phyloP scores from a whole-genome alignment of 352 stramenopile genomes.

The Globisporangium polare region DNA sequence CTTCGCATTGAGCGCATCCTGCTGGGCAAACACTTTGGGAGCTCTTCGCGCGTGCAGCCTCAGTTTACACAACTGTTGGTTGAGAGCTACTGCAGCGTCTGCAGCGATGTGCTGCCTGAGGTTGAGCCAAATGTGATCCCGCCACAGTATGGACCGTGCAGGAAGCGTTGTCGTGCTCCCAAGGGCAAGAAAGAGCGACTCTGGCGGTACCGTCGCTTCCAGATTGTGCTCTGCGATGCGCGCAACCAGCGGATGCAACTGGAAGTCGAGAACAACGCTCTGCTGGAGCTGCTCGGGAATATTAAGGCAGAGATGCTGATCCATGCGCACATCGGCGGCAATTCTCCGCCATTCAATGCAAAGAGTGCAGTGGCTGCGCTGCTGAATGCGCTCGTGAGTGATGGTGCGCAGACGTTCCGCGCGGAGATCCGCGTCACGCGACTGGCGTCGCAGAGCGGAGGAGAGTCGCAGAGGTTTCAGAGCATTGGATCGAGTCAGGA shows the following conservation, averaged over 20 bases:
- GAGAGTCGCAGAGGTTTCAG: conserved; percentile 1
- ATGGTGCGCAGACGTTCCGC: conserved; percentile 32
- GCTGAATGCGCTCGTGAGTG: conserved; percentile 33
- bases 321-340: conserved; percentile 5
- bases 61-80: conserved; percentile 29
- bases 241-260: conserved; percentile 31
- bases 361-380: conserved; percentile 25
- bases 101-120: conserved; percentile 31
- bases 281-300: conserved; percentile 39
- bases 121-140: conserved; percentile 15
- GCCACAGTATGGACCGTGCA: conserved; percentile 29
- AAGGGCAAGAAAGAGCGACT: conserved; percentile 14
- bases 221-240: conserved; percentile 38
- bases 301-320: conserved; percentile 42
- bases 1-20: conserved; percentile 41
- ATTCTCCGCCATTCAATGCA: conserved; percentile 17
- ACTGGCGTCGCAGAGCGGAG: conserved; percentile 14
- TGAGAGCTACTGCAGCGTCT: conserved; percentile 46
- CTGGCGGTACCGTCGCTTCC: conserved; percentile 50
- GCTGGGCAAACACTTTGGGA: conserved; percentile 28
- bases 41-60: conserved; percentile 21
- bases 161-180: conserved; percentile 29
- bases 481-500: conserved; percentile 4
- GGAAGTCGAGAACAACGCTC: conserved; percentile 23
- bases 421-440: conserved; percentile 25